Evolutionary conservation across 1,139 yeast genomes (phyloP), one percentile per base, ranked within the genome.

Genomic region (Magnusiomyces fungicola): DNA sequence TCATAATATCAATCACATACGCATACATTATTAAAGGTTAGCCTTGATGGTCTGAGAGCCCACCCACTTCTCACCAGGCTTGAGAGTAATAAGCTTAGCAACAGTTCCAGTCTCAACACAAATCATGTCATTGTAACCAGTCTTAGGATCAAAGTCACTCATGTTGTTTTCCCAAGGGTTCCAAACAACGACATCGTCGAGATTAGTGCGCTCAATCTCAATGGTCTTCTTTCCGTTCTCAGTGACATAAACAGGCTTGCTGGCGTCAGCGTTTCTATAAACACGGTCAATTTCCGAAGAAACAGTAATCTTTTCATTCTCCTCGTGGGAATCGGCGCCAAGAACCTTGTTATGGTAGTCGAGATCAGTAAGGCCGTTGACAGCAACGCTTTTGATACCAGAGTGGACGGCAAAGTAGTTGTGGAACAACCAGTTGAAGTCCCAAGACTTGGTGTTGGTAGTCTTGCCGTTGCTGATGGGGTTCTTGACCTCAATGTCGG

Each of bases 51-150:
- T 69, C 69, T 89, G 95, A 48, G 79, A 70, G 24, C 80, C 86
- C 36, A 70, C 66, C 96, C 96, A 90, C 54, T 74, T 74, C 53
- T 74, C 75, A 48, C 92, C 94, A 12, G 92, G 79, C 45, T 70
- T 64, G 60, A 92, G 73, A 19, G 66, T 69, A 41, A 78, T 71
- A 64, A 85, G 83, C 45, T 80, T 79, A 52, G 79, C 75, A 42
- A 92, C 97, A 57, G 82, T 75, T 37, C 98, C 98, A 2, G 96
- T 94, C 68, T 92, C 98, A 50, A 92, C 78, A 69, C 98, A 92
- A 53, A 92, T 78, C 97, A 92, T 90, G 46, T 81, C 73, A 58
- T 81, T 75, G 71, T 75, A 92, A 3, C 96, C 97, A 48, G 70
- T 66, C 63, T 86, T 88, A 48, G 98, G 98, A 59, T 74, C 76